A percentile compares a stretch with the other conserved stretches of the same genome.
phyloP scores from a whole-genome alignment of 306 rosid species.

The Inga oerstediana region DNA sequence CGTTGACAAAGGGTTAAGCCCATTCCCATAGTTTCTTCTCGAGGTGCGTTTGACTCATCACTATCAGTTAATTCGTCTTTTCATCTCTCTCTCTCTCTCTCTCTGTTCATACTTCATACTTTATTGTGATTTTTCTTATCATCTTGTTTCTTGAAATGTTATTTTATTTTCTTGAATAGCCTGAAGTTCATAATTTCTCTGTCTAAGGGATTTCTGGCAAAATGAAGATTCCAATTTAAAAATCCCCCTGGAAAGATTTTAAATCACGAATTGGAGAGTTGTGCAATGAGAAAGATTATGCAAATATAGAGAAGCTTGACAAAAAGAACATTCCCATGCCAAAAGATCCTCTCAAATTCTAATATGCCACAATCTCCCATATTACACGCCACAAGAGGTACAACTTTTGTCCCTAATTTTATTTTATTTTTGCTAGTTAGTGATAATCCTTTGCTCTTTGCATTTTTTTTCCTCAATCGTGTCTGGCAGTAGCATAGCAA shows the following conservation, averaged over 20 bases:
- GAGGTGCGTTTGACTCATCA: slow-evolving; percentile 35
- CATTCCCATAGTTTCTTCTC: slow-evolving; percentile 39
- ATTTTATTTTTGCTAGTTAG: slow-evolving; percentile 3
- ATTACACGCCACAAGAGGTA: background rate
- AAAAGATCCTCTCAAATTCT: background rate
- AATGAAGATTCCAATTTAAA: background rate
- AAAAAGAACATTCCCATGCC: background rate
- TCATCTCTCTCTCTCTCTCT: background rate
- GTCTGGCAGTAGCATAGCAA: background rate
- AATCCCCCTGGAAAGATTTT: background rate
- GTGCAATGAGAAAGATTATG: background rate
- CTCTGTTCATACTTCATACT: too few species aligned
- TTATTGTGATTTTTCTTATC: too few species aligned
- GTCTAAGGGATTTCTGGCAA: background rate
- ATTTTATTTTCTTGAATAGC: background rate
- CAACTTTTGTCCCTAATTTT: background rate
- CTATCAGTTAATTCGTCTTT: slow-evolving; percentile 7
- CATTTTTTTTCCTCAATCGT: background rate
- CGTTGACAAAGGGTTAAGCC: background rate
- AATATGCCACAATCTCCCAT: background rate
- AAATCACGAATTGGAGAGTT: background rate
- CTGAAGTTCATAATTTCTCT: background rate
- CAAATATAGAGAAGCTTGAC: background rate
- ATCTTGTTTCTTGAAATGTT: too few species aligned
- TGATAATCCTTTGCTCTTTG: background rate